A percentile compares a stretch with the other conserved stretches of the same genome.
Evolutionary conservation across 768 basidiomycete species (phyloP).

Genomic region (Rhodotorula diobovata): DNA sequence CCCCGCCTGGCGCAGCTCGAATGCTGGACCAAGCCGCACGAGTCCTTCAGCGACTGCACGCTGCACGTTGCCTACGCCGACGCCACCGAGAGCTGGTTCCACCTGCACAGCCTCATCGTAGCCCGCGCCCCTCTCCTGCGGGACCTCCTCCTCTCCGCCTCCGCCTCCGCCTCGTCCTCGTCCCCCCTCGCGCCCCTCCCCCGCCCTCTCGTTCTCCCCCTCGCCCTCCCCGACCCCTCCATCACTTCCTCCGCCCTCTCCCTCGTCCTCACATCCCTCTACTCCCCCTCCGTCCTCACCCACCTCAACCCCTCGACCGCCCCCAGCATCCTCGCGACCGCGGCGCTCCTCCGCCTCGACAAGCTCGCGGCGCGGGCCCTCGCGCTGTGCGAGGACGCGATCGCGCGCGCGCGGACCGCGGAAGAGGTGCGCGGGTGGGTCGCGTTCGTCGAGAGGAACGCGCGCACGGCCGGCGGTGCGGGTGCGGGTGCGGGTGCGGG

Average conservation of each 20-base stretch:
- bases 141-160: neutral
- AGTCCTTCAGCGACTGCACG: neutral
- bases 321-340: constrained; percentile 11
- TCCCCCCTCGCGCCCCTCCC: no score
- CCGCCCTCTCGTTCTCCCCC: neutral
- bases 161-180: neutral
- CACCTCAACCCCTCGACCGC: constrained; percentile 7
- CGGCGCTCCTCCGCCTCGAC: constrained; percentile 17
- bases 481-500: neutral
- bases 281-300: constrained; percentile 17
- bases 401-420: neutral
- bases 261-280: constrained; percentile 27
- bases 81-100: neutral
- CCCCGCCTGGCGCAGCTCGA: neutral
- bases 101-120: constrained; percentile 11
- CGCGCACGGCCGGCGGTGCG: neutral
- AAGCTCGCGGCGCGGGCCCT: constrained; percentile 2
- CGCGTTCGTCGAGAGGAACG: constrained; percentile 5
- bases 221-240: constrained; percentile 7
- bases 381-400: neutral
- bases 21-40: neutral
- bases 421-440: constrained; percentile 13
- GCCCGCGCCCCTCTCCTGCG: constrained; percentile 11
- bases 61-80: neutral
- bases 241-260: constrained; percentile 10